Base-by-base conservation (phyloP, 2,329 filamentous ascomycete species). In the Onygenales sp. region DNA sequence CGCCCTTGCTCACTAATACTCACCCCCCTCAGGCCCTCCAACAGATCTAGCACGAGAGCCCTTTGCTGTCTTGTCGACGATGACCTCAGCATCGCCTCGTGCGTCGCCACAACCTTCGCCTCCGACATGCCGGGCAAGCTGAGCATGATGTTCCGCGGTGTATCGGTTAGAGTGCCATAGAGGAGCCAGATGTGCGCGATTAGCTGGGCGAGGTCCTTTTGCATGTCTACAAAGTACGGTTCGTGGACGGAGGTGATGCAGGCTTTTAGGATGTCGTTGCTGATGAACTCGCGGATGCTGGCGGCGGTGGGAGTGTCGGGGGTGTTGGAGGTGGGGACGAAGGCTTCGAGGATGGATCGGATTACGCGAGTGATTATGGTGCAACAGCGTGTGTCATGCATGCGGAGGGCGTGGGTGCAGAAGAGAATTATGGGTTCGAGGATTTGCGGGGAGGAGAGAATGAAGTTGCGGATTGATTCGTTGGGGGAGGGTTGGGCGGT, bases 1-100 rank as follows among this genome's bases (percentile, higher is more conserved):
- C 88, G 93, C 31, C 93, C 93, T 75, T 93, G 87, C 70, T 98
- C 93, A 6, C 91, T 88, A 53, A 98, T 88, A 62, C 90, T 92
- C 5, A 97, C 85, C 0, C 93, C 93, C 60, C 95, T 84, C 6
- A 98, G 78, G 43, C 90, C 85, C 61, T 90, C 87, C 21, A 98
- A 75, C 13, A 98, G 73, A 57, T 95, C 88, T 7, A 98, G 74
- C 13, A 98, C 83, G 27, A 94, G 73, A 1, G 84, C 86, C 17
- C 92, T 78, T 70, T 95, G 90, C 62, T 87, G 83, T 3, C 91
- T 80, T n/a, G 84, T 80, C 5, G 69, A 68, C 51, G 82, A 81
- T 13, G 80, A 75, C 34, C 69, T 67, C 1, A 69, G 63, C 47
- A 88, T 76, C 50, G 82, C 80, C 0, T 77, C 72, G 54, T 85